phyloP scores from a whole-genome alignment of 23 red algal genomes.

The Chondrus crispus region DNA sequence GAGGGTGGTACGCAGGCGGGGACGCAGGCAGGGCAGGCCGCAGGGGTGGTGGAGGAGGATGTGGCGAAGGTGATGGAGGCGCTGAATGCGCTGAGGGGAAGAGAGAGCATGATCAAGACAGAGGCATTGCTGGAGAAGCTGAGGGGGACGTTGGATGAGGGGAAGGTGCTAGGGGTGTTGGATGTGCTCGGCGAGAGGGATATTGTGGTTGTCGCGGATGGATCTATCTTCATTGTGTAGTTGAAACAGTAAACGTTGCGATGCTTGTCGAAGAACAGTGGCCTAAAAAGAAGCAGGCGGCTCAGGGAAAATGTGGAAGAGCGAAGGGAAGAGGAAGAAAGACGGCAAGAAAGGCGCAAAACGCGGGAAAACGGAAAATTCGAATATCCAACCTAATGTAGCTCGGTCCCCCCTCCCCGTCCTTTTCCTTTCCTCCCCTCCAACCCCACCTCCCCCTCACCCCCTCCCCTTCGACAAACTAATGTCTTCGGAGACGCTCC shows the following conservation, averaged over 20 bases:
- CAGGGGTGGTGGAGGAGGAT: neutral
- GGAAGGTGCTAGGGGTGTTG: constrained; percentile 6
- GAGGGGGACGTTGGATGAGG: constrained; percentile 9
- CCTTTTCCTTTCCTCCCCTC: too few species aligned
- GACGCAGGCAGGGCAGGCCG: neutral
- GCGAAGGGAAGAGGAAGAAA: too few species aligned
- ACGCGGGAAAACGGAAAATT: neutral
- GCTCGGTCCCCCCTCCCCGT: too few species aligned
- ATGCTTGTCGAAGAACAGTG: too few species aligned
- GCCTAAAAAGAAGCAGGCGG: too few species aligned
- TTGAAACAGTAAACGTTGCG: too few species aligned
- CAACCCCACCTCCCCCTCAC: neutral
- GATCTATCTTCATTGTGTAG: constrained; percentile 62
- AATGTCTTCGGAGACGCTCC: neutral
- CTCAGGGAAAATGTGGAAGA: too few species aligned
- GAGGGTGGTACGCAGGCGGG: constrained; percentile 8
- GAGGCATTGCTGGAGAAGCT: neutral
- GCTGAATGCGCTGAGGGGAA: constrained; percentile 33
- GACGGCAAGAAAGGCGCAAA: neutral
- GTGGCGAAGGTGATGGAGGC: constrained; percentile 22
- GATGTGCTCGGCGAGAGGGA: constrained; percentile 28
- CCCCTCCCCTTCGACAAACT: neutral
- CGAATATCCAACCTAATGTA: too few species aligned
- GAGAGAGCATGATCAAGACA: constrained; percentile 42
- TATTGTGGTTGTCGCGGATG: constrained; percentile 51